Percentiles rank a stretch among this genome's conserved stretches.
Conservation (phyloP, 805 yeast genomes). For the Isabelozyma gotoi region DNA sequence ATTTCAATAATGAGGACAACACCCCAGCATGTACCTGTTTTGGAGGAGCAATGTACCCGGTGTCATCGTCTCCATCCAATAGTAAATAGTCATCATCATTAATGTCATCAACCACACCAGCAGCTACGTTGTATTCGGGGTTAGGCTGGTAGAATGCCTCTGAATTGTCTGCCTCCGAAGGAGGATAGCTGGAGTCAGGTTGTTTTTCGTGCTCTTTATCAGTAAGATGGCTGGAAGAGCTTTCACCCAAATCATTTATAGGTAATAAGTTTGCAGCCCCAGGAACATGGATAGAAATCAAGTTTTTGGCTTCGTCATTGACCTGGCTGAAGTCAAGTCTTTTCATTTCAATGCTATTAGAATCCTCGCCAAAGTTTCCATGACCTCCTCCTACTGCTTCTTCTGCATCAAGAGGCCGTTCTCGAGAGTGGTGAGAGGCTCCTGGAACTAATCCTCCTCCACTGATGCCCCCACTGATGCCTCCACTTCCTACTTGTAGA, state of each 20-base stretch:
- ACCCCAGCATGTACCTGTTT: conserved; percentile 81
- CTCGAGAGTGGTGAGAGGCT: conserved; percentile 19
- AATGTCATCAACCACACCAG: conserved; percentile 21
- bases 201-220: neutral
- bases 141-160: conserved; percentile 38
- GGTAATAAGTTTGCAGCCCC: conserved; percentile 9
- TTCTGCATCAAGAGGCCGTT: conserved; percentile 21
- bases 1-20: conserved; percentile 68
- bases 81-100: conserved; percentile 28
- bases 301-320: conserved; percentile 53
- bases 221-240: neutral
- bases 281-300: conserved; percentile 51
- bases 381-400: conserved; percentile 34
- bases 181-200: neutral
- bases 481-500: conserved; percentile 20
- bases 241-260: neutral
- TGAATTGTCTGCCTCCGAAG: conserved; percentile 1
- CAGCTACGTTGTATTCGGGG: conserved; percentile 42
- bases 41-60: conserved; percentile 36
- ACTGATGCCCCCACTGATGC: conserved; percentile 27
- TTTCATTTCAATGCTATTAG: conserved; percentile 47
- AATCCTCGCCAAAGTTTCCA: conserved; percentile 24
- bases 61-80: conserved; percentile 31
- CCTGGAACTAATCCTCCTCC: conserved; percentile 47
- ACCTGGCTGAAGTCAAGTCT: conserved; percentile 42